These are phyloP conservation scores for Phytophthora megakarya DNA, from an alignment of 352 stramenopile genomes.

Conservation along the genomic window DNA sequence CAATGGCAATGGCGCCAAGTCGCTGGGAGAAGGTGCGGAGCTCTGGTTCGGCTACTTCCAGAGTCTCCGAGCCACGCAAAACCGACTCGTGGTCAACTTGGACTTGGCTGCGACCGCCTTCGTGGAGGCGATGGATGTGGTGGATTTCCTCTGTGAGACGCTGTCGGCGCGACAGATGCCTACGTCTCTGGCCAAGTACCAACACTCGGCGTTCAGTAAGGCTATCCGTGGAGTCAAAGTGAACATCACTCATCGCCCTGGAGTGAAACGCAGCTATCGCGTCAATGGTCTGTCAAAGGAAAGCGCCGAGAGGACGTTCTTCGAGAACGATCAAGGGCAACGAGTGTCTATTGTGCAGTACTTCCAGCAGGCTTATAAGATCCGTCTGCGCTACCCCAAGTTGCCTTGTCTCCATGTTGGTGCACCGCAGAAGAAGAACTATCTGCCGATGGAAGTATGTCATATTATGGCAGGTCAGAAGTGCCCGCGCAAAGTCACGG, in stretches of 20 bases:
- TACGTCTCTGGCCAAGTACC: constrained; percentile 39
- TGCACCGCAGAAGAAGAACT: constrained; percentile 74
- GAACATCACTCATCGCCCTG: constrained; percentile 63
- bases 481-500: constrained; percentile 73
- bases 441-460: constrained; percentile 86
- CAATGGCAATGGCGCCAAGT: constrained; percentile 35
- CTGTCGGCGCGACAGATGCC: constrained; percentile 38
- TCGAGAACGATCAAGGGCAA: constrained; percentile 59
- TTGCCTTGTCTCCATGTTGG: constrained; percentile 85
- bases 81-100: constrained; percentile 66
- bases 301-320: constrained; percentile 54
- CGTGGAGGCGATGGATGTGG: constrained; percentile 60
- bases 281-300: constrained; percentile 65
- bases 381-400: constrained; percentile 65
- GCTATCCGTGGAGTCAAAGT: constrained; percentile 71
- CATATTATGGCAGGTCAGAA: constrained; percentile 74
- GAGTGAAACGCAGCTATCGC: constrained; percentile 59
- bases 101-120: constrained; percentile 77
- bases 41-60: constrained; percentile 82
- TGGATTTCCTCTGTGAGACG: constrained; percentile 52
- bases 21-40: constrained; percentile 65
- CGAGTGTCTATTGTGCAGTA: constrained; percentile 63
- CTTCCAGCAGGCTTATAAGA: constrained; percentile 57
- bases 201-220: constrained; percentile 58
- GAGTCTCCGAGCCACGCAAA: constrained; percentile 70